A percentile compares a stretch with the other conserved stretches of the same genome.
Evolutionary conservation across 352 stramenopile species (phyloP).

Genomic region (Pythium monospermum): DNA sequence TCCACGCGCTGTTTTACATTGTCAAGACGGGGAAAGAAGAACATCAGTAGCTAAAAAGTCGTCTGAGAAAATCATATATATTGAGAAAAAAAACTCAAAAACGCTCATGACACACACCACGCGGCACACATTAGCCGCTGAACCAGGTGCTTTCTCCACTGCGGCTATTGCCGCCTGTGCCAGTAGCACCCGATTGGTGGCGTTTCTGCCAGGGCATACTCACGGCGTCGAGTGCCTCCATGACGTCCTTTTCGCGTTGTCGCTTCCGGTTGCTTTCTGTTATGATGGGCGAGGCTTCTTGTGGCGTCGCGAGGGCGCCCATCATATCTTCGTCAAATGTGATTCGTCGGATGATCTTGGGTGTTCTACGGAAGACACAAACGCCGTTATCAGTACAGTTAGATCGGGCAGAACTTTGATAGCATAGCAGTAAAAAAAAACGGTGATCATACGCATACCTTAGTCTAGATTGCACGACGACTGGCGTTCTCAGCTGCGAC

Average conservation of each 20-base stretch:
- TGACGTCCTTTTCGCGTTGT: conserved; percentile 27
- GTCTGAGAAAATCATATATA: too few relatives aligned
- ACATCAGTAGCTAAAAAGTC: conserved; percentile 31
- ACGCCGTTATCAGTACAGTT: not conserved
- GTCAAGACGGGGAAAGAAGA: conserved; percentile 83
- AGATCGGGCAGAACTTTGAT: not conserved
- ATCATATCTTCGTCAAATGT: conserved; percentile 45
- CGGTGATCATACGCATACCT: not conserved
- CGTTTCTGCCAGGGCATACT: conserved; percentile 19
- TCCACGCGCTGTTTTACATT: conserved; percentile 82
- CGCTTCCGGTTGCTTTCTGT: conserved; percentile 25
- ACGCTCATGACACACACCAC: too few relatives aligned
- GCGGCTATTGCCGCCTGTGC: too few relatives aligned
- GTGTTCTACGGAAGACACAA: conserved; percentile 24
- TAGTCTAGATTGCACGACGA: conserved; percentile 4
- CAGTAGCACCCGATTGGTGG: not conserved
- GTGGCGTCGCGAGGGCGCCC: conserved; percentile 22
- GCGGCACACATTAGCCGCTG: not conserved
- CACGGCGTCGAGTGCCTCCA: conserved; percentile 14
- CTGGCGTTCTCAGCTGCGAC: conserved; percentile 7
- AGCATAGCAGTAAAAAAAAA: not conserved
- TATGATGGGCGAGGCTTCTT: conserved; percentile 9
- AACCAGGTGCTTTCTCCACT: not conserved
- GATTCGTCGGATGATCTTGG: conserved; percentile 33
- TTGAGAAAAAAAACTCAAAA: too few relatives aligned